phyloP scores from a whole-genome alignment of 2,329 filamentous ascomycete genomes.

The Penicillium sp. region DNA sequence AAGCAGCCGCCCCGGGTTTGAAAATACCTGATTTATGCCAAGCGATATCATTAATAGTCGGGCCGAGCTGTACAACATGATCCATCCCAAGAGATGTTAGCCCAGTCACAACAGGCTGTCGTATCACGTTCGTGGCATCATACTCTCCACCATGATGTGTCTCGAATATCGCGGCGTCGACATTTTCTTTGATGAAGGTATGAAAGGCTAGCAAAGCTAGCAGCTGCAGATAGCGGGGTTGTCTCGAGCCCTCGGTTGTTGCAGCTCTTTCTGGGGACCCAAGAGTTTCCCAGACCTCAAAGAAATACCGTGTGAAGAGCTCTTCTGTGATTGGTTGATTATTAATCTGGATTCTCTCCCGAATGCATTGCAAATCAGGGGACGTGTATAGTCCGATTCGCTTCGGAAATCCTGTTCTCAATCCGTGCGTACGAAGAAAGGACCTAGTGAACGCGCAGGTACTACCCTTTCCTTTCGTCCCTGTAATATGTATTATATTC shows the following conservation, averaged over 20 bases:
- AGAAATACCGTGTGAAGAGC: conserved; percentile 11
- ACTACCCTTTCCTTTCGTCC: background rate
- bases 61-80: conserved; percentile 52
- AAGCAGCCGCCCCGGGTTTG: conserved; percentile 61
- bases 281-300: conserved; percentile 3
- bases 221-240: conserved; percentile 54
- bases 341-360: conserved; percentile 47
- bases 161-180: conserved; percentile 66
- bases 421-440: conserved; percentile 18
- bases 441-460: conserved; percentile 5
- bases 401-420: conserved; percentile 33
- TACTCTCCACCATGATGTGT: conserved; percentile 69
- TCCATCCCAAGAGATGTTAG: conserved; percentile 43
- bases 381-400: conserved; percentile 34
- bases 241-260: background rate
- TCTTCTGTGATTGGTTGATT: conserved; percentile 33
- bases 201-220: conserved; percentile 65
- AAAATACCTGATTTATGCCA: conserved; percentile 77
- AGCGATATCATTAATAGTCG: conserved; percentile 66
- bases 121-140: conserved; percentile 69
- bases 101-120: conserved; percentile 59
- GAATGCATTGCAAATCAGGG: conserved; percentile 36
- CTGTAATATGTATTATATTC: background rate
- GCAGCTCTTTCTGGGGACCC: background rate
- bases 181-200: conserved; percentile 64